These are phyloP conservation scores for Leptographium galeiforme DNA, from an alignment of 2,329 filamentous ascomycete species.

Conservation along the genomic window DNA sequence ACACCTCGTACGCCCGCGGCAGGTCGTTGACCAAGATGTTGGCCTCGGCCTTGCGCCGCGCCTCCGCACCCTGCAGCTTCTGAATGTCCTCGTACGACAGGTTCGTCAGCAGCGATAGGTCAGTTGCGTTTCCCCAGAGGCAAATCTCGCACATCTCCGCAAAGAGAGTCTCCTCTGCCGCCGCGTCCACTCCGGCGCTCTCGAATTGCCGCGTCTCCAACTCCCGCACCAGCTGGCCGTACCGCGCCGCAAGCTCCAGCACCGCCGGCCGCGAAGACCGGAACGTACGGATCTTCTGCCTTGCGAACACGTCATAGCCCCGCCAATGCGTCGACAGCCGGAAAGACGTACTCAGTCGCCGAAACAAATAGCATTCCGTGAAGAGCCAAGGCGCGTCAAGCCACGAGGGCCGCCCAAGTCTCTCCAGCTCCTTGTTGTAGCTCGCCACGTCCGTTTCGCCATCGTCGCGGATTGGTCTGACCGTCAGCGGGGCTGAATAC, in stretches of 20 bases:
- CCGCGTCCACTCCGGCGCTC: constrained; percentile 40
- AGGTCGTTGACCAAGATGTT: constrained; percentile 90
- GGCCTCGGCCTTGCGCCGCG: constrained; percentile 73
- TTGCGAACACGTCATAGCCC: constrained; percentile 74
- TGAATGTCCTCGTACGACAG: constrained; percentile 93
- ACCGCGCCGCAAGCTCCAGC: constrained; percentile 27
- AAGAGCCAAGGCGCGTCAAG: constrained; percentile 79
- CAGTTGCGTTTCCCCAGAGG: constrained; percentile 93
- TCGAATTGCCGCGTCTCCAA: constrained; percentile 40
- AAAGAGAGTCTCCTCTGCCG: constrained; percentile 68
- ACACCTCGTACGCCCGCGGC: constrained; percentile 18
- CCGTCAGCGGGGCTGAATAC: not conserved
- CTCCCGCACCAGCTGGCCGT: constrained; percentile 49
- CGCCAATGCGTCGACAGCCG: constrained; percentile 70
- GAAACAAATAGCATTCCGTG: constrained; percentile 87
- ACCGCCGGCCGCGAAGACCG: constrained; percentile 69
- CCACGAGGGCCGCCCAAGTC: constrained; percentile 65
- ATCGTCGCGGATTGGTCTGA: constrained; percentile 62
- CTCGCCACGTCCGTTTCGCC: constrained; percentile 59
- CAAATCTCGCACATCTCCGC: constrained; percentile 92
- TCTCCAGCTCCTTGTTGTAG: constrained; percentile 77
- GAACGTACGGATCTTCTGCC: constrained; percentile 86
- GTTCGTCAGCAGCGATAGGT: constrained; percentile 79
- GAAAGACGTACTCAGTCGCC: constrained; percentile 74
- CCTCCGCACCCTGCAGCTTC: constrained; percentile 81